Conservation (phyloP, 768 basidiomycete species). For the Glaciozyma antarctica region DNA sequence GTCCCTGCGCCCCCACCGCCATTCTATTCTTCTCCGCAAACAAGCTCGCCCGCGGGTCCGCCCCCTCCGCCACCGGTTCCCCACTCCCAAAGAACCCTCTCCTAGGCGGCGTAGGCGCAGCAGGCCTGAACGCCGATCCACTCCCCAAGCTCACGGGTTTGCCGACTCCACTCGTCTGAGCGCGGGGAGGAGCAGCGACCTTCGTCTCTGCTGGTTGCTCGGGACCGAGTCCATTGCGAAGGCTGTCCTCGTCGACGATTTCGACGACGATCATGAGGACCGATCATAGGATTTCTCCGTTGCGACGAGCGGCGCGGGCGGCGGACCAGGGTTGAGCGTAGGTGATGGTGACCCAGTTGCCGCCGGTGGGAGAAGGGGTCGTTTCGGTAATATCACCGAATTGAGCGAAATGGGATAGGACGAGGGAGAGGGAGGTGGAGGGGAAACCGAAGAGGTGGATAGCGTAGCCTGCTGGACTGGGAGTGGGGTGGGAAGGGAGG, state of each 20-base stretch:
- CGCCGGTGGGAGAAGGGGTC: conserved; percentile 57
- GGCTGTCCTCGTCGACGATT: conserved; percentile 27
- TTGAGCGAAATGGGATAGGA: conserved; percentile 40
- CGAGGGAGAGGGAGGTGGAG: conserved; percentile 58
- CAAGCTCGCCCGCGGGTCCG: conserved; percentile 23
- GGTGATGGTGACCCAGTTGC: conserved; percentile 73
- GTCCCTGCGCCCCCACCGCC: conserved; percentile 18
- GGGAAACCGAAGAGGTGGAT: conserved; percentile 86
- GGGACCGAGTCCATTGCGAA: conserved; percentile 17
- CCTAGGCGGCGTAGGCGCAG: conserved; percentile 22
- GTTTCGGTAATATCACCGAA: conserved; percentile 58
- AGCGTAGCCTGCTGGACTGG: conserved; percentile 10
- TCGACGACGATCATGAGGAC: conserved; percentile 78
- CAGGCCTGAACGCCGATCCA: conserved; percentile 22
- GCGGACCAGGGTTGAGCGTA: conserved; percentile 65
- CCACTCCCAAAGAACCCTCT: conserved; percentile 21
- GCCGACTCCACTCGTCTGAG: conserved; percentile 9
- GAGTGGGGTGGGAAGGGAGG: not conserved
- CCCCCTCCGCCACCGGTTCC: not conserved
- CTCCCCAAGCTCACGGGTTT: conserved; percentile 23
- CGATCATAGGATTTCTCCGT: conserved; percentile 58
- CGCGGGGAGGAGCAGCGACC: not conserved
- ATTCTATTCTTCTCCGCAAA: conserved; percentile 32
- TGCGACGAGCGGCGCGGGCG: conserved; percentile 66
- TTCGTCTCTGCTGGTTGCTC: not conserved